Conservation (phyloP, 2,329 filamentous ascomycete genomes). For the Alternaria sp. region DNA sequence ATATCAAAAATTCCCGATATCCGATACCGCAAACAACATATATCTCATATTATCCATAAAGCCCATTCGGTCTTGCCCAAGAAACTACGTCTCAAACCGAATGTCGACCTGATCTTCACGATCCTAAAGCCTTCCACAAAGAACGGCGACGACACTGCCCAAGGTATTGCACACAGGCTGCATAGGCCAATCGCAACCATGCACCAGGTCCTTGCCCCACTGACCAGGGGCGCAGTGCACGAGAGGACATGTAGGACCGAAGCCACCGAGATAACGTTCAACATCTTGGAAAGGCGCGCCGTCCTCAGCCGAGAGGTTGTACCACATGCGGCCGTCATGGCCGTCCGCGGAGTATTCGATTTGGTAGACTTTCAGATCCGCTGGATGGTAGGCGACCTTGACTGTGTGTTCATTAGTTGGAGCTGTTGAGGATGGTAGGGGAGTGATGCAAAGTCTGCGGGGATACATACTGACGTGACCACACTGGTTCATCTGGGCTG, state of each 20-base stretch:
- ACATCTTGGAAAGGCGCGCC: conserved; percentile 8
- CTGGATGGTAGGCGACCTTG: conserved; percentile 9
- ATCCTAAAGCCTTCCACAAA: conserved; percentile 2
- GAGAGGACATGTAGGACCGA: conserved; percentile 7
- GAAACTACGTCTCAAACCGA: neutral
- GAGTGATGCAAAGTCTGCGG: neutral
- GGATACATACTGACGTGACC: conserved; percentile 5
- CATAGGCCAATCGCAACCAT: conserved; percentile 11
- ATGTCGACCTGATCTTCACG: neutral
- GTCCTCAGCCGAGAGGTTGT: conserved; percentile 13
- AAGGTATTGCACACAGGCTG: conserved; percentile 1
- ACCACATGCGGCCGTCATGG: conserved; percentile 8
- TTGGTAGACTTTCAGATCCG: conserved; percentile 7
- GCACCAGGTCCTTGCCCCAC: conserved; percentile 8
- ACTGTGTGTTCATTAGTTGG: neutral
- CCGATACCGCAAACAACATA: neutral
- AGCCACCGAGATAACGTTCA: conserved; percentile 7
- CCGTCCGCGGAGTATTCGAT: conserved; percentile 11
- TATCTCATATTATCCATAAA: neutral
- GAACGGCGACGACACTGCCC: conserved; percentile 4
- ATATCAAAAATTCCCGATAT: neutral
- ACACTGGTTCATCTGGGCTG: conserved; percentile 3
- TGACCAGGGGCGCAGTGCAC: conserved; percentile 5
- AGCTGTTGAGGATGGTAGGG: neutral
- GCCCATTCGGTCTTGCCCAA: too few relatives aligned